Evolutionary conservation across 2,329 filamentous ascomycete species (phyloP).

Genomic region (Coniosporium tulheliwenetii): DNA sequence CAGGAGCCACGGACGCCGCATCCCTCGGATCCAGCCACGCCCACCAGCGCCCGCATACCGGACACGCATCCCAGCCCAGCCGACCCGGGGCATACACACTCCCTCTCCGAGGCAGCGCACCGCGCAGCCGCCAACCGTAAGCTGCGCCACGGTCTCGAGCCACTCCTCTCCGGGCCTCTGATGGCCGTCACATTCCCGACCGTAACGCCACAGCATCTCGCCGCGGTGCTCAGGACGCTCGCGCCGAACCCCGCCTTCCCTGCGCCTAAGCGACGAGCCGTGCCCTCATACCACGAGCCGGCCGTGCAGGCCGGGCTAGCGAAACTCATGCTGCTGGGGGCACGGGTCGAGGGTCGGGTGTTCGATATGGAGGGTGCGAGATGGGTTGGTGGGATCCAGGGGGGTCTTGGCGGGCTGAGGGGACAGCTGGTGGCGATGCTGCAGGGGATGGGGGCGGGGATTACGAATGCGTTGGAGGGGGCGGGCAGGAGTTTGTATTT

Average conservation of each 20-base stretch:
- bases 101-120: constrained; percentile 41
- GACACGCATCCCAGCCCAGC: constrained; percentile 18
- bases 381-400: constrained; percentile 64
- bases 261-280: constrained; percentile 58
- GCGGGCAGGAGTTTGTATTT: constrained; percentile 72
- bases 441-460: constrained; percentile 60
- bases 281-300: constrained; percentile 67
- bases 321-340: constrained; percentile 77
- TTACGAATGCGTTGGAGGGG: constrained; percentile 67
- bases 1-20: constrained; percentile 6
- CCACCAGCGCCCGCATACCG: constrained; percentile 17
- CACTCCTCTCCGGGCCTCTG: constrained; percentile 68
- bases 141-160: constrained; percentile 47
- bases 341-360: constrained; percentile 69
- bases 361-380: constrained; percentile 60
- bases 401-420: constrained; percentile 65
- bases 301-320: constrained; percentile 65
- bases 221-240: constrained; percentile 64
- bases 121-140: constrained; percentile 32
- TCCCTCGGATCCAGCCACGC: constrained; percentile 14
- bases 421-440: constrained; percentile 69
- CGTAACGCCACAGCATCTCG: constrained; percentile 72
- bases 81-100: constrained; percentile 42
- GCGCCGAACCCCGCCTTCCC: constrained; percentile 61
- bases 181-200: constrained; percentile 66